Evolutionary conservation across 495 filamentous ascomycete species (phyloP), one percentile per base, ranked within the genome.

Genomic region (Chaetomidium leptoderma): DNA sequence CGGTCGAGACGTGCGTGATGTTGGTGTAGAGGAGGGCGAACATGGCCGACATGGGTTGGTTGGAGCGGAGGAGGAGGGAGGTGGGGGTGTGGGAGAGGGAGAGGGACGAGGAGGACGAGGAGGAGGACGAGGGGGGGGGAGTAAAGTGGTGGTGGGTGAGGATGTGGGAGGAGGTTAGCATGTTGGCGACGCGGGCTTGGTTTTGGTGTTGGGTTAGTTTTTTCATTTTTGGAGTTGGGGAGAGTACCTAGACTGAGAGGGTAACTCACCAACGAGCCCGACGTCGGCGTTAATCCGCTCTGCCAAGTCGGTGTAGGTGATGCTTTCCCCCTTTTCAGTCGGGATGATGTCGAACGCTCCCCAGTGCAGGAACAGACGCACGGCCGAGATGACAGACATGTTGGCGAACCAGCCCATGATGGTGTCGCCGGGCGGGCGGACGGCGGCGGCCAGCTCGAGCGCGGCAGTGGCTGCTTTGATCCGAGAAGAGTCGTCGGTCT

Each of bases 1-100:
- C 59, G 2, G 61, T 46, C 7, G 59, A 62, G 6, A 60, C 60
- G 14, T 47, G 36, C 40, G 67, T 57, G 29, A 72, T 49, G 33
- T 70, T 65, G 35, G 66, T 69, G 60, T 57, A 66, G 43, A 96
- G 73, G 1, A 89, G 40, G 86, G 89, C 91, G 58, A 74, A 73
- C 53, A 64, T 67, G 37, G 58, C 57, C 5, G 52, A 59, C 53
- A 71, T 62, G 11, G 64, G 55, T 32, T 66, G 49, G 24, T 42
- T 47, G 1, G 53, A 24, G 37, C 55, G 61, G 6, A 68, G 65
- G 5, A 62, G 53, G 4, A 62, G 48, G 23, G 71, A 74, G 2
- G 61, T 60, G 0, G 67, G 66, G 4, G 71, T 72, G 51, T 74
- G 71, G 9, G 61, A 52, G 21, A 74, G 58, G 33, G 56, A 55